phyloP scores from a whole-genome alignment of 306 rosid genomes.

The Crotalaria pallida region DNA sequence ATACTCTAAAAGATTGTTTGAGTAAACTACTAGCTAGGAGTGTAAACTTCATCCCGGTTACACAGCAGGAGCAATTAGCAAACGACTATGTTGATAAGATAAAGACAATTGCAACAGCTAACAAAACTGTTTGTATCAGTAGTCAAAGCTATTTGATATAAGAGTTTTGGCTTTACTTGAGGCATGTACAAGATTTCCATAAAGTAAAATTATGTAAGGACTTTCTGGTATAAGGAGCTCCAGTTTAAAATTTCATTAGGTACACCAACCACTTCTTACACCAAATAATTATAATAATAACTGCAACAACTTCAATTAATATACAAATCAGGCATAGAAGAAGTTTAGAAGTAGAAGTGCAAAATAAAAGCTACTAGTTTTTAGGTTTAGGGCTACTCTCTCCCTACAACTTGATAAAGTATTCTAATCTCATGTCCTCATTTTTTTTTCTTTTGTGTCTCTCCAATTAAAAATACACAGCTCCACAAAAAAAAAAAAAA shows the following conservation, averaged over 20 bases:
- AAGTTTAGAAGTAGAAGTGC: background rate
- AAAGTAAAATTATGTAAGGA: background rate
- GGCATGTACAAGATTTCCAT: too few species aligned
- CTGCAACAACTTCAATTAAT: background rate
- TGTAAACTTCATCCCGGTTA: background rate
- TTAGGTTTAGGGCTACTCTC: slow-evolving; percentile 4
- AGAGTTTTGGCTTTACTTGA: background rate
- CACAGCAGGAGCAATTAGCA: background rate
- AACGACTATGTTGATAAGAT: background rate
- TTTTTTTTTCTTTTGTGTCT: too few species aligned
- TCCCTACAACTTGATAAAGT: background rate
- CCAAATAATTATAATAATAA: background rate
- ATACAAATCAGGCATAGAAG: too few species aligned
- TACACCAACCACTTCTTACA: background rate
- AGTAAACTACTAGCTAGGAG: background rate
- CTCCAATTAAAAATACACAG: too few species aligned
- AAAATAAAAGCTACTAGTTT: background rate
- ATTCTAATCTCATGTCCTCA: too few species aligned
- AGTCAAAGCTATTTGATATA: background rate
- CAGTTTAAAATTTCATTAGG: background rate
- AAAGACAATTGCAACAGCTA: background rate
- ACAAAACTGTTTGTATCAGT: background rate
- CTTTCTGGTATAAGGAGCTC: background rate
- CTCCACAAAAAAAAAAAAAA: too few species aligned
- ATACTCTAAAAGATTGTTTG: background rate